These are phyloP conservation scores for Ustilago nuda DNA, from an alignment of 1,284 basidiomycete species.

Conservation along the genomic window DNA sequence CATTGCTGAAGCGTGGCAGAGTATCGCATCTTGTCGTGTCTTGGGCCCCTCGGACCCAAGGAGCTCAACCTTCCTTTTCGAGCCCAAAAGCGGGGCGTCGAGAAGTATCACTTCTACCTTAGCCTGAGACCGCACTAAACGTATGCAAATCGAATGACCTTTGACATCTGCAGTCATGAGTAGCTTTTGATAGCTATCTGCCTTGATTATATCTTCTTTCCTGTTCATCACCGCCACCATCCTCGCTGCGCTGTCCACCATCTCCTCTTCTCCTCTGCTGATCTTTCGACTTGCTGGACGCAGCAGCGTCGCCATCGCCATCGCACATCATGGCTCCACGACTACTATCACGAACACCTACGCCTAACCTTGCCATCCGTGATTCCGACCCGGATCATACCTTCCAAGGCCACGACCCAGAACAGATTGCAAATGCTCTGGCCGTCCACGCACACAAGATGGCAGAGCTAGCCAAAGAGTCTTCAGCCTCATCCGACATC, in stretches of 20 bases:
- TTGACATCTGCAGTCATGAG: not conserved
- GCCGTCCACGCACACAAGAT: slow-evolving; percentile 41
- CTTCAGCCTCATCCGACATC: slow-evolving; percentile 4
- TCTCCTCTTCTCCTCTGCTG: not conserved
- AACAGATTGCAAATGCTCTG: slow-evolving; percentile 46
- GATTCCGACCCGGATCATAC: slow-evolving; percentile 25
- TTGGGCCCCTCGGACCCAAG: not conserved
- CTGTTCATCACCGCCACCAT: slow-evolving; percentile 8
- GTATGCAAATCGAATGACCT: not conserved
- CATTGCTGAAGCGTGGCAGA: slow-evolving; percentile 4
- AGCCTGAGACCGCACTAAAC: not conserved
- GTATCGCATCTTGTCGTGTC: not conserved
- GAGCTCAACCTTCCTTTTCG: slow-evolving; percentile 4
- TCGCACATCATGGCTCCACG: slow-evolving; percentile 26
- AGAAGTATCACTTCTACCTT: not conserved
- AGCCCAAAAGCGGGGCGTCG: slow-evolving; percentile 13
- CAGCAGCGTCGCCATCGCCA: slow-evolving; percentile 9
- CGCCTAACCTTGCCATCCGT: slow-evolving; percentile 4
- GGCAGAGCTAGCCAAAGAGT: slow-evolving; percentile 28
- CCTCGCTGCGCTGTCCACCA: not conserved
- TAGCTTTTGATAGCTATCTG: not conserved
- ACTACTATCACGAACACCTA: not conserved
- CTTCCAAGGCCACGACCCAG: slow-evolving; percentile 48
- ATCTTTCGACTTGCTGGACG: not conserved
- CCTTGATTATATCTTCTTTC: not conserved